Conservation (phyloP, 2,329 filamentous ascomycete species). For the Pseudogymnoascus sp. region DNA sequence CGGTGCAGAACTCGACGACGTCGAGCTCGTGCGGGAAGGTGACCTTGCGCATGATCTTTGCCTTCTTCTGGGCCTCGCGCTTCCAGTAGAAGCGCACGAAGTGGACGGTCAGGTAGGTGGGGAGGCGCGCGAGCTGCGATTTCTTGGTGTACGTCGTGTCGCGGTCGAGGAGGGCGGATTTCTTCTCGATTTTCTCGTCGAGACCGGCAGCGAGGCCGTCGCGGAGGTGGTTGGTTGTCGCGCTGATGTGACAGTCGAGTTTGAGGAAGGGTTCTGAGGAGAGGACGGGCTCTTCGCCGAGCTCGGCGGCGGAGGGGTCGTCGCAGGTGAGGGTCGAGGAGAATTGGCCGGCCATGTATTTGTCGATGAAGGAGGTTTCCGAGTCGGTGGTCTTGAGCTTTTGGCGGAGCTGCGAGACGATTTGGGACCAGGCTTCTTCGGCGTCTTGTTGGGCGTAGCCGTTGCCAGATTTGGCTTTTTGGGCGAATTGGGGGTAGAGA, state of each 20-base stretch:
- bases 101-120: slow-evolving; percentile 93
- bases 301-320: slow-evolving; percentile 66
- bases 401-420: slow-evolving; percentile 71
- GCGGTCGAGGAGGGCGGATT: slow-evolving; percentile 65
- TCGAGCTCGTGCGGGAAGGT: slow-evolving; percentile 92
- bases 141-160: slow-evolving; percentile 83
- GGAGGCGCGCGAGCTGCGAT: slow-evolving; percentile 80
- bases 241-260: slow-evolving; percentile 91
- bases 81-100: slow-evolving; percentile 99
- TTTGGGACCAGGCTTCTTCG: slow-evolving; percentile 96
- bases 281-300: slow-evolving; percentile 59
- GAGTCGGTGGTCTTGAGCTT: slow-evolving; percentile 60
- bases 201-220: slow-evolving; percentile 80
- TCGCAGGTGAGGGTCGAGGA: slow-evolving; percentile 74
- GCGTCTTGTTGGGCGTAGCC: slow-evolving; percentile 97
- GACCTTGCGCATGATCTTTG: slow-evolving; percentile 99
- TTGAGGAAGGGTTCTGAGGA: slow-evolving; percentile 75
- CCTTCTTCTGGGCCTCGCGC: slow-evolving; percentile 90
- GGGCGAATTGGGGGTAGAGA: slow-evolving; percentile 85
- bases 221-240: slow-evolving; percentile 76
- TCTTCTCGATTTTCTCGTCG: slow-evolving; percentile 86
- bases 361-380: slow-evolving; percentile 71
- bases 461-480: slow-evolving; percentile 70
- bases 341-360: slow-evolving; percentile 80
- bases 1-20: slow-evolving; percentile 88